Conservation (phyloP, 331 rosid genomes). For the Spiraea crenata region DNA sequence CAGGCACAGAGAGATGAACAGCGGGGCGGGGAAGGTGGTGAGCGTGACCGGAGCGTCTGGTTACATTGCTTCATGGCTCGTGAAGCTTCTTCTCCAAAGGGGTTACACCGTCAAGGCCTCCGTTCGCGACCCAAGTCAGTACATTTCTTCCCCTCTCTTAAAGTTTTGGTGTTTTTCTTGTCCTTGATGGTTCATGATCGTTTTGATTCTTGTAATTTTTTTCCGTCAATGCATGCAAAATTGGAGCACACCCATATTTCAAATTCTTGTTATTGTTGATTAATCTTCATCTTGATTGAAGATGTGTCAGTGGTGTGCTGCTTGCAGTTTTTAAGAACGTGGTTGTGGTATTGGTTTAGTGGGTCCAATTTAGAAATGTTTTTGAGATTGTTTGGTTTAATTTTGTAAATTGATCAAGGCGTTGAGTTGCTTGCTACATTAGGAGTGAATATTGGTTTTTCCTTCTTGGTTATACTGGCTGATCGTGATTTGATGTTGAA, state of each 20-base stretch:
- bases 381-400: not conserved
- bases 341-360: not conserved
- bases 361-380: not conserved
- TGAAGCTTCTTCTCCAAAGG: conserved; percentile 69
- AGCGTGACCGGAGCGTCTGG: conserved; percentile 90
- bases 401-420: not conserved
- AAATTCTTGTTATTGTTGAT: not conserved
- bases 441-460: not conserved
- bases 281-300: not conserved
- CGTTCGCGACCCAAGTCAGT: conserved; percentile 71
- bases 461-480: not conserved
- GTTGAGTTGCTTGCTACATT: not conserved
- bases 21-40: conserved; percentile 48
- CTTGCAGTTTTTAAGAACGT: not conserved
- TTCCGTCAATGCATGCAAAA: not conserved
- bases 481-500: not conserved
- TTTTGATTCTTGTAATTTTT: not conserved
- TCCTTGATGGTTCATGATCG: not conserved
- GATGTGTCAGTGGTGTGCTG: not conserved
- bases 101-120: conserved; percentile 82
- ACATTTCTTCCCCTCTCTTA: not conserved
- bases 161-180: not conserved
- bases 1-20: conserved; percentile 36
- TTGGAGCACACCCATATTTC: not conserved
- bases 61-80: conserved; percentile 81